These are phyloP conservation scores for Patellifolia procumbens DNA, from an alignment of 179 eudicot genomes.

Conservation along the genomic window DNA sequence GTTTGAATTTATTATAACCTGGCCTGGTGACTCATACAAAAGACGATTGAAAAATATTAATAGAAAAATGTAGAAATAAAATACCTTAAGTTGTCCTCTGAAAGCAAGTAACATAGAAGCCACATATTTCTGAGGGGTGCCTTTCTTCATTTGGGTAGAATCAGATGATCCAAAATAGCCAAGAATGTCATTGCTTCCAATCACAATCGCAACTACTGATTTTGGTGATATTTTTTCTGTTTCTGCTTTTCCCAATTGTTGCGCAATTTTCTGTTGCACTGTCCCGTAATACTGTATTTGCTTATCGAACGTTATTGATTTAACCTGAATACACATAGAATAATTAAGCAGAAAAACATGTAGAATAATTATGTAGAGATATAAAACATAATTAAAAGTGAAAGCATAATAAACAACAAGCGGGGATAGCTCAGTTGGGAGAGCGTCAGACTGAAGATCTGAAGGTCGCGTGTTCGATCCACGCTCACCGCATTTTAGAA, in stretches of 20 bases:
- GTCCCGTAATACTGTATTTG: slow-evolving; percentile 51
- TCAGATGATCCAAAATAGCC: slow-evolving; percentile 42
- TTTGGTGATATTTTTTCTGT: slow-evolving; percentile 48
- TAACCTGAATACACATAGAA: slow-evolving; percentile 39
- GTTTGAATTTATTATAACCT: too few species aligned
- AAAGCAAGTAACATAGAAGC: slow-evolving; percentile 48
- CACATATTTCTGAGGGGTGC: slow-evolving; percentile 51
- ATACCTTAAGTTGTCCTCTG: slow-evolving; percentile 51
- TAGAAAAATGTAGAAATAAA: background rate
- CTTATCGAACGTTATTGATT: slow-evolving; percentile 47
- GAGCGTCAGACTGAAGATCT: slow-evolving; percentile 99
- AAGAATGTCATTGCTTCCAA: slow-evolving; percentile 75
- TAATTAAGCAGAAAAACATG: too few species aligned
- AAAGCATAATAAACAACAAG: background rate
- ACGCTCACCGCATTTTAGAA: slow-evolving; percentile 54
- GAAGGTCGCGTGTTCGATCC: slow-evolving; percentile 87
- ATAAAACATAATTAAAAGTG: background rate
- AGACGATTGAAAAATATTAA: too few species aligned
- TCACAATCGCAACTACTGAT: slow-evolving; percentile 53
- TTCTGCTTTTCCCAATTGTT: slow-evolving; percentile 41
- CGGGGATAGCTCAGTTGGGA: slow-evolving; percentile 99
- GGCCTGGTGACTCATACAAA: too few species aligned
- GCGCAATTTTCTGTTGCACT: slow-evolving; percentile 42
- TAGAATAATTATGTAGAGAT: too few species aligned
- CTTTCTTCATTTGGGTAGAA: slow-evolving; percentile 23